Evolutionary conservation across 495 filamentous ascomycete species (phyloP).

Genomic region (Hyphodiscus hymeniophilus): DNA sequence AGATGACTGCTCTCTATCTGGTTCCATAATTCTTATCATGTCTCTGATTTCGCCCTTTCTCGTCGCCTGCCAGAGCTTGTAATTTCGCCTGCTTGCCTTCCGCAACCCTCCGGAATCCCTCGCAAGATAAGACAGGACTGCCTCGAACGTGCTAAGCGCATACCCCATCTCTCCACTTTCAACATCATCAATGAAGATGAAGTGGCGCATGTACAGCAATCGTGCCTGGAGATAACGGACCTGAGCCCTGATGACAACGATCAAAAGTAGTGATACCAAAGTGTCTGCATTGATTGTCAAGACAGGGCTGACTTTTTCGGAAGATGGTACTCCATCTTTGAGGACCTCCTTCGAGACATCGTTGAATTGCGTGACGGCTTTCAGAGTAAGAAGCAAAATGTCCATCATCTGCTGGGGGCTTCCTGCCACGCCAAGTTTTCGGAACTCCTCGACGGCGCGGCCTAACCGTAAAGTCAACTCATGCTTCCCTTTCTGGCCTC

Average conservation of each 20-base stretch:
- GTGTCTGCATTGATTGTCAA: conserved; percentile 94
- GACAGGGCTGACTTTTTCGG: conserved; percentile 51
- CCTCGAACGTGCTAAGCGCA: conserved; percentile 92
- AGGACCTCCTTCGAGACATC: conserved; percentile 24
- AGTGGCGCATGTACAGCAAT: conserved; percentile 86
- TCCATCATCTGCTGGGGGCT: conserved; percentile 95
- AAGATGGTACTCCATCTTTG: conserved; percentile 31
- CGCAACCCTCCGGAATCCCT: conserved; percentile 74
- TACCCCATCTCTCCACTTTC: conserved; percentile 97
- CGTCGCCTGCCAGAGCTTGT: conserved; percentile 79
- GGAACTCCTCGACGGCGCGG: conserved; percentile 80
- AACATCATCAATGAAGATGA: conserved; percentile 94
- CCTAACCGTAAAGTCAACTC: conserved; percentile 62
- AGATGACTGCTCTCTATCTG: conserved; percentile 26
- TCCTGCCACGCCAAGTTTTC: conserved; percentile 73
- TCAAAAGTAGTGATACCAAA: conserved; percentile 81
- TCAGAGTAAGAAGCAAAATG: conserved; percentile 77
- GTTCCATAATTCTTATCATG: conserved; percentile 74
- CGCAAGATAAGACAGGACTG: conserved; percentile 83
- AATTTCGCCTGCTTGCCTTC: conserved; percentile 77
- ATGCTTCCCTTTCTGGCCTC: conserved; percentile 60
- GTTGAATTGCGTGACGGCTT: conserved; percentile 61
- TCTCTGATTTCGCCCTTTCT: conserved; percentile 64
- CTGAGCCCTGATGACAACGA: conserved; percentile 89
- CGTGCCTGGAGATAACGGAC: conserved; percentile 82